Base-by-base conservation (phyloP, 495 filamentous ascomycete genomes). In the Neurospora sp. region DNA sequence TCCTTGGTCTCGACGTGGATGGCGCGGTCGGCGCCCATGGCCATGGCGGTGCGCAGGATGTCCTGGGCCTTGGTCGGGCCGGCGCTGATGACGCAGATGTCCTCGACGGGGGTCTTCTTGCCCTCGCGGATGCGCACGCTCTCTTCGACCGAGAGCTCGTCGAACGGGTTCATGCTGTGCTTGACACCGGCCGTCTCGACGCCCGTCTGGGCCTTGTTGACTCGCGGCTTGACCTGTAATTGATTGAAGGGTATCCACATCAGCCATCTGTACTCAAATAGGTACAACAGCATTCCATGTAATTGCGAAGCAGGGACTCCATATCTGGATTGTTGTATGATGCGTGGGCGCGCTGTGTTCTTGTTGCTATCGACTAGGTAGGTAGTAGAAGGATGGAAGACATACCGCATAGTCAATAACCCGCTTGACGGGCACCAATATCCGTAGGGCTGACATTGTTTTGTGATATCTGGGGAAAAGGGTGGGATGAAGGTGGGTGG, bases 391-490 rank as follows among this genome's bases (percentile, higher is more conserved):
- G 54, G 11, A 62, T 31, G 11, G 14, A 31, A 62, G 23, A 62
- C 91, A 82, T 85, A 98, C 95, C 75, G 96, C 94, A 90, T 98
- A 99, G 89, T 99, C 96, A 84, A 99, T 97, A 71, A 99, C 96
- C 87, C 96, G 87, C 87, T 99, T 99, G 72, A 99, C 84, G 84
- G 96, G 96, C 23, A 99, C 96, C 74, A 99, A 86, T 81, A 99
- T 98, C 81, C 94, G 88, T 75, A 99, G 87, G 69, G 90, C 88
- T 75, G 93, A 91, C 94, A 97, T 97, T 62, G 54, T 18, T 62
- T 62, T 62, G 54, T 62, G 54, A 16, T 31, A 54, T 54, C 46
- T 6, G 20, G 46, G n/a, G 9, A 48, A 48, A 48, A 48, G 46
- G 46, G 46, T 71, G 76, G 69, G 72, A 71, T 27, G 69, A 74